Evolutionary conservation across 176 grass and related monocot genomes (phyloP).

Genomic region (Thinopyrum elongatum): DNA sequence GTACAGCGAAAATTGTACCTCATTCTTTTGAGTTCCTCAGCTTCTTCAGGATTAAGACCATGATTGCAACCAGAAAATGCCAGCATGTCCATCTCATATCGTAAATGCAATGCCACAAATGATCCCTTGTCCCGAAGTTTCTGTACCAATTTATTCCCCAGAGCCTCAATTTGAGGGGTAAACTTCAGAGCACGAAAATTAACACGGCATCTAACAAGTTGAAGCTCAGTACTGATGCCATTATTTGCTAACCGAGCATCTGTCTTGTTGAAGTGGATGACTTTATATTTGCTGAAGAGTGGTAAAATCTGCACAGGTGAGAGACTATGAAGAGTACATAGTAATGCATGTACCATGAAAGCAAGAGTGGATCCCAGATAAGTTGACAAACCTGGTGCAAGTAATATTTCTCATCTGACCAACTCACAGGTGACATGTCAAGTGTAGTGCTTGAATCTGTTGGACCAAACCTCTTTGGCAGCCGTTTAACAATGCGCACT

Average conservation of each 20-base stretch:
- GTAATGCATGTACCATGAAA: not conserved
- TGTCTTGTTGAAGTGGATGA: slow-evolving; percentile 94
- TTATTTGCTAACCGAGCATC: slow-evolving; percentile 97
- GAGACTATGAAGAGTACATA: slow-evolving; percentile 7
- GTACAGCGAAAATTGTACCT: slow-evolving; percentile 45
- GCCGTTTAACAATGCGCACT: slow-evolving; percentile 68
- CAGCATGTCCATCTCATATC: slow-evolving; percentile 99
- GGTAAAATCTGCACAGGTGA: slow-evolving; percentile 74
- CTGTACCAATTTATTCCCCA: slow-evolving; percentile 70
- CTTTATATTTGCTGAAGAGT: slow-evolving; percentile 76
- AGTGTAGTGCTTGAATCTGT: slow-evolving; percentile 37
- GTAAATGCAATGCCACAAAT: slow-evolving; percentile 92
- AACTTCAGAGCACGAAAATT: slow-evolving; percentile 90
- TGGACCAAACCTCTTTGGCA: slow-evolving; percentile 58
- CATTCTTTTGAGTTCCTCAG: slow-evolving; percentile 86
- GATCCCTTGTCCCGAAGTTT: slow-evolving; percentile 54
- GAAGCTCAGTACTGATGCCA: slow-evolving; percentile 60
- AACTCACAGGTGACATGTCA: slow-evolving; percentile 81
- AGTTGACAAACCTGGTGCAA: slow-evolving; percentile 71
- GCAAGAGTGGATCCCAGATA: not conserved
- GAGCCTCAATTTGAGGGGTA: slow-evolving; percentile 69
- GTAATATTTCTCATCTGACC: slow-evolving; percentile 99
- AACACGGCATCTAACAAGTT: slow-evolving; percentile 83
- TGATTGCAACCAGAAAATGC: slow-evolving; percentile 97
- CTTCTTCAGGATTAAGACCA: slow-evolving; percentile 73